Base-by-base conservation (phyloP, 495 filamentous ascomycete genomes). In the Rusavskia elegans region DNA sequence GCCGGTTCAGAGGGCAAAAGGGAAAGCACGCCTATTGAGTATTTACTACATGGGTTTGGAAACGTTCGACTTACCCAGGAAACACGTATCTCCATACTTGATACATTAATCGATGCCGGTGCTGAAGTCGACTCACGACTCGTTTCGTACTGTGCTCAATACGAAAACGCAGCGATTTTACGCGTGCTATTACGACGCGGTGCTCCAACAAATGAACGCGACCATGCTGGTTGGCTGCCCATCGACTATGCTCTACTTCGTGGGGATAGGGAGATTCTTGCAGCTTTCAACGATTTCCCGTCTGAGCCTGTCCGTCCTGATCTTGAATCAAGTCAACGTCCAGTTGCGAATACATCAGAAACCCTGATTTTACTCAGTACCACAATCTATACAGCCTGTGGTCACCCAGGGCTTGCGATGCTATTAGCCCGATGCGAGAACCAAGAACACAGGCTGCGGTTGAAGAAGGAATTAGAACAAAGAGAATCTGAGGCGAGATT, bases 101-200 rank as follows among this genome's bases (percentile, higher is more conserved):
- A 27, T 23, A 25, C 30, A 1, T 30, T 57, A 19, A 45, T 53
- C 2, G 30, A 39, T 1, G 7, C 11, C 16, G 45, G 51, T 19
- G 55, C 55, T 16, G 19, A 19, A 23, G 0, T 37, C n/a, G 11
- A 56, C 3, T 16, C 14, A 10, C 13, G 10, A 16, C 19, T 23
- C 16, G 16, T 52, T 0, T 2, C 49, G 17, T 45, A 44, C 10
- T 46, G 45, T 29, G 55, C 45, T 19, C 29, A 20, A 46, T 32
- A 40, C 36, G 39, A 57, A 20, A 52, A 36, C 13, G 55, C 36
- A 37, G 41, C 19, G 1, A 35, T 57, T 16, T 48, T 57, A 8
- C 38, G 52, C 4, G 35, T 54, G 8, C 32, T 57, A 11, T 27
- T 57, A 32, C 46, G 54, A 30, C 16, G 38, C 27, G 48, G 38